A percentile compares a stretch with the other conserved stretches of the same genome.
Evolutionary conservation across 176 grass and related monocot species (phyloP).

Genomic region (Saccharum officinarum): DNA sequence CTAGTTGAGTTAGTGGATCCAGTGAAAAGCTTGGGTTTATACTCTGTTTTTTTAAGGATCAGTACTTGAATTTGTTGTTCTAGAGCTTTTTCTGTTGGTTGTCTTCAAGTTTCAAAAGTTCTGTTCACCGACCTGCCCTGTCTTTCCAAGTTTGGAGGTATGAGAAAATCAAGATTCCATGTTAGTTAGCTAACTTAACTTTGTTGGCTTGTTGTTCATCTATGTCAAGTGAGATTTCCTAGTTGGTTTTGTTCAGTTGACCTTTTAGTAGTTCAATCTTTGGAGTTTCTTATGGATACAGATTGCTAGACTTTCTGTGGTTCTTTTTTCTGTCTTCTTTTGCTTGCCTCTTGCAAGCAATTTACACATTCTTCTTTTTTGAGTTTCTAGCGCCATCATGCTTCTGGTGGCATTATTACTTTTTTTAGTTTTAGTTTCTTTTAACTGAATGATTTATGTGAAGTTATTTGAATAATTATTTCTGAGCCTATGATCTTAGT

Average conservation of each 20-base stretch:
- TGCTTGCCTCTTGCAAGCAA: background rate
- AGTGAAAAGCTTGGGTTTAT: background rate
- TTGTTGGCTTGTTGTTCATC: background rate
- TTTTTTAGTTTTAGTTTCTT: background rate
- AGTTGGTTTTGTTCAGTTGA: background rate
- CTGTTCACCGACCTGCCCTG: background rate
- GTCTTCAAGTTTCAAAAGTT: background rate
- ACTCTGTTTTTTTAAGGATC: background rate
- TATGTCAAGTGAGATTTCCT: background rate
- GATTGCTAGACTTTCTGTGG: background rate
- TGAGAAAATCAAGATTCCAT: background rate
- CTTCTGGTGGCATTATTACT: constrained; percentile 8
- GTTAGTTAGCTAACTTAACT: background rate
- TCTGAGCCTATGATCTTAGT: constrained; percentile 4
- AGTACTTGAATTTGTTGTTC: background rate
- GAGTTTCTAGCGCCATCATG: background rate
- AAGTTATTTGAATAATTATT: constrained; percentile 11
- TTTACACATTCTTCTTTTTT: background rate
- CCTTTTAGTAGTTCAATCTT: background rate
- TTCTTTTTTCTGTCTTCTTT: background rate
- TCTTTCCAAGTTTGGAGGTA: background rate
- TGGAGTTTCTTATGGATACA: background rate
- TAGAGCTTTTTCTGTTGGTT: background rate
- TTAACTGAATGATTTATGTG: background rate
- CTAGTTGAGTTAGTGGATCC: background rate